These are phyloP conservation scores for Russula abietina DNA, from an alignment of 768 basidiomycete genomes.

Conservation along the genomic window DNA sequence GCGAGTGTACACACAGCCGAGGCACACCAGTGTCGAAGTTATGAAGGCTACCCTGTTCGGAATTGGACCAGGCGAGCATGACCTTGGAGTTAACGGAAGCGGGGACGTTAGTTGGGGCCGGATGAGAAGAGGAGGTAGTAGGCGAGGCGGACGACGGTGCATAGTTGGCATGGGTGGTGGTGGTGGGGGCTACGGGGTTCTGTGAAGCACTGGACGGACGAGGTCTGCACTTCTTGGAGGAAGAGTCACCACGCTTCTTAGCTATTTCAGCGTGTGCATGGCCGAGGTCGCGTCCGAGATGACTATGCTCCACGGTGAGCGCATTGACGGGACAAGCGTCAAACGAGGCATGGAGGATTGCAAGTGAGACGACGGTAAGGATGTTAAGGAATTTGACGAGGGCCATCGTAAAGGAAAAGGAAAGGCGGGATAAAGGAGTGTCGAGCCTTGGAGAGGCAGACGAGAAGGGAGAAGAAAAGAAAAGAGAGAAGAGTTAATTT, in stretches of 20 bases:
- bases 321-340: constrained; percentile 46
- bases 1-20: constrained; percentile 37
- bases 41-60: constrained; percentile 39
- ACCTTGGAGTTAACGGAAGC: constrained; percentile 37
- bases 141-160: not conserved
- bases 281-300: constrained; percentile 41
- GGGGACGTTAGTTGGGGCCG: not conserved
- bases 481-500: not conserved
- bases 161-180: not conserved
- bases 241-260: constrained; percentile 39
- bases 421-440: constrained; percentile 3
- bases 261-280: constrained; percentile 43
- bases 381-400: constrained; percentile 49
- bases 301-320: constrained; percentile 38
- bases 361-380: constrained; percentile 52
- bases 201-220: constrained; percentile 28
- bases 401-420: constrained; percentile 36
- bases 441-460: not conserved
- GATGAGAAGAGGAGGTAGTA: constrained; percentile 24
- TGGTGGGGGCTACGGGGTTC: not conserved
- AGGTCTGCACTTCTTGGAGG: constrained; percentile 52
- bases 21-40: constrained; percentile 42
- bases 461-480: not conserved
- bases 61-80: constrained; percentile 64
- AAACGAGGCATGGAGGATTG: constrained; percentile 49